Evolutionary conservation across 1,284 basidiomycete genomes (phyloP).

Genomic region (Marasmius sp.): DNA sequence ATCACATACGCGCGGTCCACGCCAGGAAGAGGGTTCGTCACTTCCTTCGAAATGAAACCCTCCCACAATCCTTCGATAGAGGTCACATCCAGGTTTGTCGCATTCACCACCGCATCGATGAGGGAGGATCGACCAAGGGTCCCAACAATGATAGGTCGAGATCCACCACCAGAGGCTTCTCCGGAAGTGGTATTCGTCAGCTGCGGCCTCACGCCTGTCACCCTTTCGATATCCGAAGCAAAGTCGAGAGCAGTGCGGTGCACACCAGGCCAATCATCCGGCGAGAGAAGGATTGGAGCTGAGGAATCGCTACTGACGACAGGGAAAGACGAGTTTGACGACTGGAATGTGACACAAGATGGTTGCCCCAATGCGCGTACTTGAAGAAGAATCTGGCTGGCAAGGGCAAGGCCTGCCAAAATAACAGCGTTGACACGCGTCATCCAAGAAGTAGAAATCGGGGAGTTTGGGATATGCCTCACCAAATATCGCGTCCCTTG

Average conservation of each 20-base stretch:
- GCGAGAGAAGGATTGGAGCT: conserved; percentile 49
- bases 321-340: conserved; percentile 30
- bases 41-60: conserved; percentile 1
- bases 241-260: conserved; percentile 64
- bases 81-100: conserved; percentile 54
- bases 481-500: too few relatives aligned
- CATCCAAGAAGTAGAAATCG: too few relatives aligned
- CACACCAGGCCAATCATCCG: conserved; percentile 65
- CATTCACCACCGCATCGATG: conserved; percentile 53
- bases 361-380: neutral
- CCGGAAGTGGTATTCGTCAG: conserved; percentile 46
- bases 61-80: conserved; percentile 19
- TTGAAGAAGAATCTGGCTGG: neutral
- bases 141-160: conserved; percentile 58
- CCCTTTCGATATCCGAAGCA: conserved; percentile 58
- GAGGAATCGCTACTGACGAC: conserved; percentile 45
- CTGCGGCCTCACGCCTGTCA: conserved; percentile 52
- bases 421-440: too few relatives aligned
- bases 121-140: conserved; percentile 64
- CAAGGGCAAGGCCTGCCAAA: neutral
- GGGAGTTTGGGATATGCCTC: too few relatives aligned
- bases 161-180: conserved; percentile 17
- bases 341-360: conserved; percentile 24
- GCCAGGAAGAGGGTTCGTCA: neutral
- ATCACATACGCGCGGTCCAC: conserved; percentile 5